Evolutionary conservation across 2,329 filamentous ascomycete genomes (phyloP).

Genomic region (Aspergillus sp.): DNA sequence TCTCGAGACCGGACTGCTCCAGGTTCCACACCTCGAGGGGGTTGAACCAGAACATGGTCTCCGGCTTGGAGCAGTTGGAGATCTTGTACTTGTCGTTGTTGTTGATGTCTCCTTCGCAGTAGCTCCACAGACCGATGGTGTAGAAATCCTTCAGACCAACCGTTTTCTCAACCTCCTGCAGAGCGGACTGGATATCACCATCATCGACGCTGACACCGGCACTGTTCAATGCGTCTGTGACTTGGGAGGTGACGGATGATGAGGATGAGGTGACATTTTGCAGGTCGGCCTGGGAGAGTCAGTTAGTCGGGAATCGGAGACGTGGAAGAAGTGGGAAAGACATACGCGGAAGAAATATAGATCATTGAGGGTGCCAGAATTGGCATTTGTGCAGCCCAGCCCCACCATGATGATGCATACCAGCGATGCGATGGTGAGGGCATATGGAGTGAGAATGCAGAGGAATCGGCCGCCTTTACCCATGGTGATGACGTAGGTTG

Average conservation of each 20-base stretch:
- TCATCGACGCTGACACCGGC: slow-evolving; percentile 36
- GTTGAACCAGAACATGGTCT: slow-evolving; percentile 75
- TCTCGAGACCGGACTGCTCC: slow-evolving; percentile 53
- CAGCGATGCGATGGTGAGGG: slow-evolving; percentile 74
- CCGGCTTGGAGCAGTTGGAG: slow-evolving; percentile 65
- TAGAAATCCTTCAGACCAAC: slow-evolving; percentile 73
- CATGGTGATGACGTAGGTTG: slow-evolving; percentile 46
- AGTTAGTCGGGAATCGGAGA: slow-evolving; percentile 5
- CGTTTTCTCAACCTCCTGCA: slow-evolving; percentile 36
- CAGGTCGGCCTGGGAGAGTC: slow-evolving; percentile 52
- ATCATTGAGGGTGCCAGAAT: slow-evolving; percentile 45
- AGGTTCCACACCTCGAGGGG: slow-evolving; percentile 66
- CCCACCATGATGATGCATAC: slow-evolving; percentile 63
- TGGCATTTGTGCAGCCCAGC: slow-evolving; percentile 55
- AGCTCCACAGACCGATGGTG: slow-evolving; percentile 81
- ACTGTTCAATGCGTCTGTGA: slow-evolving; percentile 33
- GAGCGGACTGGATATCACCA: slow-evolving; percentile 36
- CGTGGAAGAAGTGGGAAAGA: slow-evolving; percentile 5
- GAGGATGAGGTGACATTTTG: slow-evolving; percentile 56
- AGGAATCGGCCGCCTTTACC: slow-evolving; percentile 74
- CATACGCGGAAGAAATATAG: slow-evolving; percentile 57
- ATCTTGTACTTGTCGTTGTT: slow-evolving; percentile 53
- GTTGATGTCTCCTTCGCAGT: slow-evolving; percentile 66
- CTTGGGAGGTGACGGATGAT: slow-evolving; percentile 30
- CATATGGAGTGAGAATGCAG: slow-evolving; percentile 85